Evolutionary conservation across 208 protist species (phyloP).

Genomic region (Leishmania major): DNA sequence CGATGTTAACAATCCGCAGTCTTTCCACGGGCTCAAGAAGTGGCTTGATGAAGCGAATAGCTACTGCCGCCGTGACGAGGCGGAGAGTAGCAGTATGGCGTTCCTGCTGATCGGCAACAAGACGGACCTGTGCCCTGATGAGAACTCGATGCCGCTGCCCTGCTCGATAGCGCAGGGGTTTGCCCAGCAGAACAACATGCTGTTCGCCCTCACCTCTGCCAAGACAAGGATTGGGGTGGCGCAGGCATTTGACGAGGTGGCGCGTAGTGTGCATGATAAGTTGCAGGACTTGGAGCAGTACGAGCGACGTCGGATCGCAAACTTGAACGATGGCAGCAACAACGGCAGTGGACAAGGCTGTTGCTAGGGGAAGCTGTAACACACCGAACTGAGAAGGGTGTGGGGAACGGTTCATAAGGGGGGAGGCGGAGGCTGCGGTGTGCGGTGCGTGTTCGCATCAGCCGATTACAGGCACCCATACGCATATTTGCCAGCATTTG

Average conservation of each 20-base stretch:
- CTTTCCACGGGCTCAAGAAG: slow-evolving; percentile 72
- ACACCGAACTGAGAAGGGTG: not conserved
- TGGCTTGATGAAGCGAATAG: slow-evolving; percentile 79
- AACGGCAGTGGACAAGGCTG: slow-evolving; percentile 16
- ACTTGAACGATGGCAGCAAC: slow-evolving; percentile 14
- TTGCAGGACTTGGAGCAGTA: slow-evolving; percentile 28
- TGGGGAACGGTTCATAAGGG: not conserved
- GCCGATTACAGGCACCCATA: not conserved
- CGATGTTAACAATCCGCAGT: slow-evolving; percentile 77
- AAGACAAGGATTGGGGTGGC: slow-evolving; percentile 77
- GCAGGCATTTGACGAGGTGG: slow-evolving; percentile 86
- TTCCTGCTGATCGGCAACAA: slow-evolving; percentile 91
- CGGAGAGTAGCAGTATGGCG: slow-evolving; percentile 38
- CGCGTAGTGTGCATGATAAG: slow-evolving; percentile 62
- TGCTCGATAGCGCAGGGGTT: slow-evolving; percentile 56
- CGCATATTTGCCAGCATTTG: not conserved
- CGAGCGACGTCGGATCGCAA: slow-evolving; percentile 23
- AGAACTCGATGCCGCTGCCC: slow-evolving; percentile 56
- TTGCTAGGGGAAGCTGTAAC: slow-evolving; percentile 8
- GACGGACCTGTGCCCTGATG: slow-evolving; percentile 51
- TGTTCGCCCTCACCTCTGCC: slow-evolving; percentile 81
- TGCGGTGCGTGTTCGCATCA: not conserved
- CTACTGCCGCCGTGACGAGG: slow-evolving; percentile 54
- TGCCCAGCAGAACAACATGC: slow-evolving; percentile 75
- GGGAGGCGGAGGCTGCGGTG: not conserved